Percentiles rank a stretch among this genome's conserved stretches.
phyloP scores from a whole-genome alignment of 2,329 filamentous ascomycete genomes.

The Beauveria sp. region DNA sequence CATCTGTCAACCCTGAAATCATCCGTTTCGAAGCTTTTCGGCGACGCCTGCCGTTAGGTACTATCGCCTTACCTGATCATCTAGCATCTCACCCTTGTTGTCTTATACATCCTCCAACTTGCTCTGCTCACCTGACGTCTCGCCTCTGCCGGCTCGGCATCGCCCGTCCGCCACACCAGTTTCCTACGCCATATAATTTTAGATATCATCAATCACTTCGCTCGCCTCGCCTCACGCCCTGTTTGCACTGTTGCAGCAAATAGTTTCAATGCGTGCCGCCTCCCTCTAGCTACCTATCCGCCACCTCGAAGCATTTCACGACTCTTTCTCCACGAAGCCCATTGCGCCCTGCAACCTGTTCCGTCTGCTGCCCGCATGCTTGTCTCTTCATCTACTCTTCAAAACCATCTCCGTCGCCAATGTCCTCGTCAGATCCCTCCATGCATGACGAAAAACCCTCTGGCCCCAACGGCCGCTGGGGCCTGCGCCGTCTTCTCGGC shows the following conservation, averaged over 20 bases:
- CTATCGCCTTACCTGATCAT: neutral
- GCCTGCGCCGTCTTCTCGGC: conserved; percentile 13
- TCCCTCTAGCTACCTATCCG: neutral
- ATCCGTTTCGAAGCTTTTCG: too few species aligned
- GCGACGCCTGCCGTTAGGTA: too few species aligned
- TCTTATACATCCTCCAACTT: neutral
- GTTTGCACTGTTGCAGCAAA: neutral
- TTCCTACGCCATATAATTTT: neutral
- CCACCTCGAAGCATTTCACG: neutral
- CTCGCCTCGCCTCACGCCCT: neutral
- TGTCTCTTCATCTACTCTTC: neutral
- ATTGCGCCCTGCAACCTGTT: neutral
- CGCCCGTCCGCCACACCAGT: neutral
- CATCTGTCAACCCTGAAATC: too few species aligned
- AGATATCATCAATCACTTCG: neutral
- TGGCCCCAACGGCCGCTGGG: neutral
- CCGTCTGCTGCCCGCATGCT: too few species aligned
- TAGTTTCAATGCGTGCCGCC: neutral
- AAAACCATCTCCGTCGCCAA: neutral
- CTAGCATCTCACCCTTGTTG: neutral
- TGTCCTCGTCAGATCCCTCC: conserved; percentile 6
- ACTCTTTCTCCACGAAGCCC: neutral
- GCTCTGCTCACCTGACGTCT: neutral
- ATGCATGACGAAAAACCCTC: conserved; percentile 6
- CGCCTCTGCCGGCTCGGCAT: neutral